Base-by-base conservation (phyloP, 2,329 filamentous ascomycete species). In the Phialocephala subalpina region DNA sequence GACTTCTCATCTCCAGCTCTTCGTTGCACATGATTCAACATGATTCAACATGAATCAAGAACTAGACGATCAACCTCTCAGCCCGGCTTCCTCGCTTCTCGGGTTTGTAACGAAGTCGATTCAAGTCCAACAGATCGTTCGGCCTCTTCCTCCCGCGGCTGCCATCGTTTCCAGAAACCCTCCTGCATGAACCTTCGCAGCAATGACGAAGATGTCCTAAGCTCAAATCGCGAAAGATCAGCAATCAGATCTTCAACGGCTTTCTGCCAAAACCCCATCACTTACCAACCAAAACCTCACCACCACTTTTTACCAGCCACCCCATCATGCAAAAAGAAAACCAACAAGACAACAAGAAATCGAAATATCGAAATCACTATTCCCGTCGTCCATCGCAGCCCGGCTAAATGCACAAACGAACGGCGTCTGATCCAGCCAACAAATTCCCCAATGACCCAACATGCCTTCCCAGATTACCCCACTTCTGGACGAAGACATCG, bases 151-250 rank as follows among this genome's bases (percentile, higher is more conserved):
- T 49, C 29, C 57, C 18, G 33, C 42, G 49, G 29, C 29, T 33
- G 9, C 4, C 29, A 33, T 9, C 4, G 9, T 33, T 65, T 65
- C 63, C 59, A 62, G 63, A 65, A 65, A 52, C 20, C 22, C 55
- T 36, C 40, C 40, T 65, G 63, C 63, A 65, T 65, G 42, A 65
- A 58, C 47, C 38, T 47, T 55, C 45, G 49, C 35, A 33, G 36
- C 25, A 42, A 58, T 61, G 59, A 61, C 63, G 53, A 57, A 25
- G 42, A 64, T 42, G 45, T 27, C 14, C 42, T 53, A 36, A 36
- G 9, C 58, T 27, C 27, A 20, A 53, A 38, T 18, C 20, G 58
- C 38, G 5, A 27, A 16, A 14, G 58, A 60, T 60, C 58, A 60
- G 27, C 58, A 49, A 35, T 60, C 27, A 33, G 27, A 53, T 53